phyloP scores from a whole-genome alignment of 225 moss, liverwort and hornwort genomes.

The Antitrichia curtipendula region DNA sequence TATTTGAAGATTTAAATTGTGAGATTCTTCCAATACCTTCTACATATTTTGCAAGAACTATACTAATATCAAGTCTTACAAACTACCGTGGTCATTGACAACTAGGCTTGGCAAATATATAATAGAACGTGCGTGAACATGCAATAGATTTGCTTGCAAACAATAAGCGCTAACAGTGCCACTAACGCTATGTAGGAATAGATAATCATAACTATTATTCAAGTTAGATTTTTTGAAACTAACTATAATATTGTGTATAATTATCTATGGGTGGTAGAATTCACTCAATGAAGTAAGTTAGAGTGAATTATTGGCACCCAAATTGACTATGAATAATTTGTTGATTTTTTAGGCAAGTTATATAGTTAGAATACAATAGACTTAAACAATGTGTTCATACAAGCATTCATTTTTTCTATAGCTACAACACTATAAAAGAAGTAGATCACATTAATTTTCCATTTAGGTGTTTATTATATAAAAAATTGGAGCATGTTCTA shows the following conservation, averaged over 20 bases:
- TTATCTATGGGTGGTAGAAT: neutral
- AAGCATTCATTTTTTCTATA: neutral
- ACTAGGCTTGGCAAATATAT: neutral
- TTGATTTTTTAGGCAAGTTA: neutral
- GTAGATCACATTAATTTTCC: neutral
- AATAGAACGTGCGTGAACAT: neutral
- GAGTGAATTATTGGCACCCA: neutral
- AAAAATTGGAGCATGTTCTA: no score
- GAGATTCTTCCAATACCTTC: rapidly evolving
- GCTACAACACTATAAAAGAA: neutral
- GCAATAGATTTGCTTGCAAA: neutral
- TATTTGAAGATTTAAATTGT: neutral
- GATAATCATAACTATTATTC: neutral
- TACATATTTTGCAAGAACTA: neutral
- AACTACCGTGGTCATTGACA: neutral
- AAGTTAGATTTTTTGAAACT: neutral
- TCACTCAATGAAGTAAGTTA: neutral
- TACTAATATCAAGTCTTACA: neutral
- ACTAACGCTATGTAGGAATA: neutral
- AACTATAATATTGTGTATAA: neutral
- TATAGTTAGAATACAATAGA: neutral
- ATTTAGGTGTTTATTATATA: neutral
- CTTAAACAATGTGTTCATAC: neutral
- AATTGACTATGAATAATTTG: neutral
- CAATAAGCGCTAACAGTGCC: neutral